phyloP scores from a whole-genome alignment of 495 filamentous ascomycete genomes.

The Penicillium cinerascens region DNA sequence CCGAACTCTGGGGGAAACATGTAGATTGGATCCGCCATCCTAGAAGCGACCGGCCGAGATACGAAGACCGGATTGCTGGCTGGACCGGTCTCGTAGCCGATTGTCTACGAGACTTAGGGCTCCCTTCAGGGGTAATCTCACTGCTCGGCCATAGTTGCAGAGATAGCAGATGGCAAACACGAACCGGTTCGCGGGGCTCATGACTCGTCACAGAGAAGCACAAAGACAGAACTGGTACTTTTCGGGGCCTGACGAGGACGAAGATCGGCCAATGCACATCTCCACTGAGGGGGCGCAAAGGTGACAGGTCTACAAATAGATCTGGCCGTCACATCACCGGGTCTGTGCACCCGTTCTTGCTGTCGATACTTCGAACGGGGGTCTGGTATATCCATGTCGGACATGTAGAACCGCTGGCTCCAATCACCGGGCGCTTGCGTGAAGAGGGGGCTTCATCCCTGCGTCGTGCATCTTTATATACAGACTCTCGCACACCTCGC shows the following conservation, averaged over 20 bases:
- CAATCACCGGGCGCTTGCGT: background rate
- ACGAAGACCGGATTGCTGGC: background rate
- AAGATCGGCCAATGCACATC: background rate
- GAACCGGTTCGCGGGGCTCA: conserved; percentile 14
- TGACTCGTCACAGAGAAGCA: conserved; percentile 12
- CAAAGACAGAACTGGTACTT: background rate
- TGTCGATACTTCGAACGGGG: too few relatives aligned
- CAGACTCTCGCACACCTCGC: background rate
- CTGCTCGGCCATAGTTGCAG: background rate
- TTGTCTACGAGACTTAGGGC: background rate
- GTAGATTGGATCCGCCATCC: background rate
- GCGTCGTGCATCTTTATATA: background rate
- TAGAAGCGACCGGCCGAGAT: background rate
- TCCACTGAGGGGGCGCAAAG: conserved; percentile 2
- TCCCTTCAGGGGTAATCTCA: background rate
- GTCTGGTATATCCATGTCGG: background rate
- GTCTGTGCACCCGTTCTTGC: conserved; percentile 17
- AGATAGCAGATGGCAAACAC: background rate
- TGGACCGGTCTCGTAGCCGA: background rate
- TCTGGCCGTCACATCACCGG: conserved; percentile 15
- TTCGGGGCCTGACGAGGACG: background rate
- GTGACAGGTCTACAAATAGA: conserved; percentile 27
- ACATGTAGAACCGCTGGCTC: background rate
- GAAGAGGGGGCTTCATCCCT: background rate
- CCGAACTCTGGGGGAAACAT: background rate